Evolutionary conservation across 2,329 filamentous ascomycete genomes (phyloP).

Genomic region (Xylariomycetidae sp.): DNA sequence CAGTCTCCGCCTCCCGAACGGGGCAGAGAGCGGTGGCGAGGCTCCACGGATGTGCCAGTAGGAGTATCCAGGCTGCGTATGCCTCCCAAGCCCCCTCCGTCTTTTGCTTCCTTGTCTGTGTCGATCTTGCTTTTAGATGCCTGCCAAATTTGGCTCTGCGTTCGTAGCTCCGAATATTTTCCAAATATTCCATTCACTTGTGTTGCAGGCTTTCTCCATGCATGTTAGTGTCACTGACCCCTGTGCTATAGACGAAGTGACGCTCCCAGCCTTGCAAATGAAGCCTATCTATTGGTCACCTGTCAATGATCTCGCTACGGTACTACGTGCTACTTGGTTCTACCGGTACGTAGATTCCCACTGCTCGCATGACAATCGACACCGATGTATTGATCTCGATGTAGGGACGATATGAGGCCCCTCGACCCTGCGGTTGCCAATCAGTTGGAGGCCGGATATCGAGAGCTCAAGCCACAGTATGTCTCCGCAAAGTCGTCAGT

Average conservation of each 20-base stretch:
- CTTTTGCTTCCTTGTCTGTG: too few relatives aligned
- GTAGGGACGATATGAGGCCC: slow-evolving; percentile 78
- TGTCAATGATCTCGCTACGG: slow-evolving; percentile 77
- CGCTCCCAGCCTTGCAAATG: slow-evolving; percentile 78
- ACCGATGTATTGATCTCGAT: neutral
- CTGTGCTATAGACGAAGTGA: slow-evolving; percentile 60
- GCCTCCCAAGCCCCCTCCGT: too few relatives aligned
- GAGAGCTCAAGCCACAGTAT: slow-evolving; percentile 80
- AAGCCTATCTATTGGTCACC: slow-evolving; percentile 98
- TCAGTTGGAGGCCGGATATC: slow-evolving; percentile 84
- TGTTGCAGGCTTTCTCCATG: too few relatives aligned
- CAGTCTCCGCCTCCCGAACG: slow-evolving; percentile 15
- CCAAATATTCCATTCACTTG: neutral
- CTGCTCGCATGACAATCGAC: too few relatives aligned
- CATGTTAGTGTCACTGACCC: slow-evolving; percentile 5
- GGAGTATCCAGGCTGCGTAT: slow-evolving; percentile 73
- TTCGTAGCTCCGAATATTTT: too few relatives aligned
- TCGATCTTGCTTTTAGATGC: too few relatives aligned
- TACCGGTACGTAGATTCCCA: slow-evolving; percentile 72
- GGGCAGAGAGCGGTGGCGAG: slow-evolving; percentile 13
- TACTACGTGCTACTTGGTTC: slow-evolving; percentile 90
- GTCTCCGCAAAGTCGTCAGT: too few relatives aligned
- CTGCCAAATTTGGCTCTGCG: too few relatives aligned
- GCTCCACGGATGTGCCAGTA: slow-evolving; percentile 62
- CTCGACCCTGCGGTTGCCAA: slow-evolving; percentile 83